Percentiles rank a stretch among this genome's conserved stretches.
Evolutionary conservation across 2,329 filamentous ascomycete genomes (phyloP).

Genomic region (Fusarium albosuccineum): DNA sequence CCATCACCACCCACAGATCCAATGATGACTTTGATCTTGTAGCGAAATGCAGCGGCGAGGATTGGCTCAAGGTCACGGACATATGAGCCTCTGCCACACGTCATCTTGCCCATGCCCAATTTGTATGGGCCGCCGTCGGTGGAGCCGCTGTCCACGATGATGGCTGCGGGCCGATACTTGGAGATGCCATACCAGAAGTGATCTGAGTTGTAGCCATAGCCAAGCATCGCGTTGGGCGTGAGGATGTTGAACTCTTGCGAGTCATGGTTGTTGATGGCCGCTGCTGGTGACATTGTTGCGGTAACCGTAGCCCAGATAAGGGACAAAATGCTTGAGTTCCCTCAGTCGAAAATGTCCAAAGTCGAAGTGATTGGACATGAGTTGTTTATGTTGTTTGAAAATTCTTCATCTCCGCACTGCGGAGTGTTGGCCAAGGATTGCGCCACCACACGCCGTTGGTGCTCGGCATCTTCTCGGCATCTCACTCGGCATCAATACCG

Average conservation of each 20-base stretch:
- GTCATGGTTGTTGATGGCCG: not conserved
- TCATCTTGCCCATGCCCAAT: constrained; percentile 54
- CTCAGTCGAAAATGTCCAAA: not conserved
- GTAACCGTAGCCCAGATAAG: too few relatives aligned
- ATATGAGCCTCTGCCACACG: constrained; percentile 52
- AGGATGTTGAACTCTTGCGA: constrained; percentile 39
- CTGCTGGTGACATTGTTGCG: not conserved
- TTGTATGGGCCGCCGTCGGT: constrained; percentile 51
- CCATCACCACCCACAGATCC: constrained; percentile 58
- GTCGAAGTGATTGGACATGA: not conserved
- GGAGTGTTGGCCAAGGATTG: not conserved
- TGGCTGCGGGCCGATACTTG: constrained; percentile 43
- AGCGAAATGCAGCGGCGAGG: constrained; percentile 41
- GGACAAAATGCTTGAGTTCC: too few relatives aligned
- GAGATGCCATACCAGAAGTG: constrained; percentile 49
- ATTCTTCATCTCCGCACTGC: not conserved
- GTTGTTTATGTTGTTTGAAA: not conserved
- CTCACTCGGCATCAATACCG: constrained; percentile 1
- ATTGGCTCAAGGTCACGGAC: constrained; percentile 53
- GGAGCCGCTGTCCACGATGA: constrained; percentile 48
- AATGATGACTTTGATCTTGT: constrained; percentile 47
- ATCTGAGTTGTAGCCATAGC: constrained; percentile 48
- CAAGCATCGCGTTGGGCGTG: constrained; percentile 51
- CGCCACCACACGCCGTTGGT: too few relatives aligned
- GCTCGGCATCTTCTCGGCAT: not conserved